These are phyloP conservation scores for Camellia sinensis DNA, from an alignment of 148 eudicot genomes.

Conservation along the genomic window DNA sequence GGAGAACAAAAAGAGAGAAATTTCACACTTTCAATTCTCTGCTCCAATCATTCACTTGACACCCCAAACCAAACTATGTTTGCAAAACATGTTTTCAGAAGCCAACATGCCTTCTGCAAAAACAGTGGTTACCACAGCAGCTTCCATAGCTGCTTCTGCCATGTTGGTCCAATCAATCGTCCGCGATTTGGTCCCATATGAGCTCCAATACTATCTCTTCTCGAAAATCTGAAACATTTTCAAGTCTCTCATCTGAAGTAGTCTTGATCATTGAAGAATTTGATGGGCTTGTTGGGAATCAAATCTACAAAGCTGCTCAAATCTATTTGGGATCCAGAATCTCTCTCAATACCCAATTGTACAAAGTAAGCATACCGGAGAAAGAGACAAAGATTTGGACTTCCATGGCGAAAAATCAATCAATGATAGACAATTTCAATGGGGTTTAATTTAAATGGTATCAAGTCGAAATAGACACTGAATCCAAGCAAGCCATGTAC, in stretches of 20 bases:
- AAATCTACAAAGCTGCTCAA: slow-evolving; percentile 31
- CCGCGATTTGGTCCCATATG: slow-evolving; percentile 28
- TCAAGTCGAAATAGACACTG: neutral
- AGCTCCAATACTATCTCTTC: slow-evolving; percentile 17
- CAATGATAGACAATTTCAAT: slow-evolving; percentile 3
- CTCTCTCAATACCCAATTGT: neutral
- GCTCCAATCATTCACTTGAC: neutral
- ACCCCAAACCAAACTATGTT: neutral
- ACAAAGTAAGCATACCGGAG: neutral
- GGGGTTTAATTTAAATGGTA: slow-evolving; percentile 2
- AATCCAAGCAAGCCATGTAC: neutral
- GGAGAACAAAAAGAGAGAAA: too few species aligned
- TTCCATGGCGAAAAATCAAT: slow-evolving; percentile 6
- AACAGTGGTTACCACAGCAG: slow-evolving; percentile 21
- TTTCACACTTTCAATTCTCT: too few species aligned
- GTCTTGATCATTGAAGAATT: slow-evolving; percentile 30
- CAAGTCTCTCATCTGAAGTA: slow-evolving; percentile 12
- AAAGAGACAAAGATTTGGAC: neutral
- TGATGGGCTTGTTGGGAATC: slow-evolving; percentile 27
- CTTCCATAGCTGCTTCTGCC: slow-evolving; percentile 33
- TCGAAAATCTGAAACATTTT: slow-evolving; percentile 7
- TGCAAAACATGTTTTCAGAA: slow-evolving; percentile 14
- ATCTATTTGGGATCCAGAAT: slow-evolving; percentile 25
- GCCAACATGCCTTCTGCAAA: slow-evolving; percentile 22
- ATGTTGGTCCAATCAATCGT: slow-evolving; percentile 30